phyloP scores from a whole-genome alignment of 148 eudicot species.

The Cornus florida region DNA sequence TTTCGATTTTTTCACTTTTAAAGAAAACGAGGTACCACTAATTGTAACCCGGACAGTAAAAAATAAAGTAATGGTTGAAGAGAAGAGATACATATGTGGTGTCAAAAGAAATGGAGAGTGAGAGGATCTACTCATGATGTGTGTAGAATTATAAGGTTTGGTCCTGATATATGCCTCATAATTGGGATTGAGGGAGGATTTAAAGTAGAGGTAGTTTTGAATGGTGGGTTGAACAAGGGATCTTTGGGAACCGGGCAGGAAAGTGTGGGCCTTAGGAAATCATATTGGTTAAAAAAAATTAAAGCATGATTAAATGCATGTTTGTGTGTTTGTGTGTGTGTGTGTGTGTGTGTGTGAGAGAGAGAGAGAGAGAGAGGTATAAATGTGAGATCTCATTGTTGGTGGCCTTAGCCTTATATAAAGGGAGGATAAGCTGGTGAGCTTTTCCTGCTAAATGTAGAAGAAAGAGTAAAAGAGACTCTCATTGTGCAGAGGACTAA shows the following conservation, averaged over 20 bases:
- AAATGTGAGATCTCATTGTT: constrained; percentile 30
- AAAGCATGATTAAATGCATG: constrained; percentile 7
- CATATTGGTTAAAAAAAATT: constrained; percentile 21
- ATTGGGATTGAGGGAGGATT: constrained; percentile 14
- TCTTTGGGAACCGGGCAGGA: constrained; percentile 8
- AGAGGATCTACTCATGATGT: constrained; percentile 33
- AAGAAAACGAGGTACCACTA: too few species aligned
- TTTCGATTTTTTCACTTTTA: too few species aligned
- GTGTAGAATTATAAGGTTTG: constrained; percentile 43
- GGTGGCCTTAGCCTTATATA: constrained; percentile 22
- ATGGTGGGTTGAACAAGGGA: constrained; percentile 19
- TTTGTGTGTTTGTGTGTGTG: constrained; percentile 7
- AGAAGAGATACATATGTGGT: not conserved
- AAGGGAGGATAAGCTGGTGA: constrained; percentile 25
- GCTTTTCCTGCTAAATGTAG: constrained; percentile 17
- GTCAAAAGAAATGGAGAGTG: constrained; percentile 15
- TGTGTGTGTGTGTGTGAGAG: constrained; percentile 13
- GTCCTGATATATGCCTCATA: constrained; percentile 22
- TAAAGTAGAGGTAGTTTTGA: constrained; percentile 4
- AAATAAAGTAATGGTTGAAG: not conserved
- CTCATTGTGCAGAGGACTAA: not conserved
- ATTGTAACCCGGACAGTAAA: too few species aligned
- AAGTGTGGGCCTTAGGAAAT: constrained; percentile 24
- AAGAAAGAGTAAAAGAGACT: constrained; percentile 15
- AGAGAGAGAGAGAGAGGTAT: constrained; percentile 11